Base-by-base conservation (phyloP, 2,329 filamentous ascomycete genomes). In the Conoideocrella luteorostrata region DNA sequence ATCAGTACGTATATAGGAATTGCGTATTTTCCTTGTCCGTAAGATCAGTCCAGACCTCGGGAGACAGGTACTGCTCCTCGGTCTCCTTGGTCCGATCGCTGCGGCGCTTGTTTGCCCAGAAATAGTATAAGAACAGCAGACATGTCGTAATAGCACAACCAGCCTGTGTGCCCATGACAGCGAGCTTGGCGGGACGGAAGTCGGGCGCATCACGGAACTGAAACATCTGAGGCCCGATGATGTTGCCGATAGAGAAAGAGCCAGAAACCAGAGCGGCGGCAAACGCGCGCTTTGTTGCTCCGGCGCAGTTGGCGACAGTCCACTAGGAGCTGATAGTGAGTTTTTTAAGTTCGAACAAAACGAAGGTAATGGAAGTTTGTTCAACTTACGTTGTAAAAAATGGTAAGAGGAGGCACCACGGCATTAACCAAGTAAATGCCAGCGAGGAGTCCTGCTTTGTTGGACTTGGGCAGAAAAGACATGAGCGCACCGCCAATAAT, bases 161-260 rank as follows among this genome's bases (percentile, higher is more conserved):
- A 10, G 65, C 65, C 47, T 73, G 69, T 4, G 72, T 77, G 10
- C 64, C 71, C 57, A 80, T 67, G 44, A 79, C 71, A 13, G 73
- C 69, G 18, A 78, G 67, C 53, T 78, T 76, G 13, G 74, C 76
- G 1, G 72, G 74, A 10, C 68, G 65, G 50, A 72, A 78, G 3
- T 71, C 61, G 1, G 75, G 76, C 0, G 68, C 71, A 47, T 79
- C 73, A 30, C 62, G 62, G 3, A 63, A 64, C 51, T 71, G 71
- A 61, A 79, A 78, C 3, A 73, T 77, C 54, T 77, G 71, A 1
- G 75, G 75, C 0, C 75, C 74, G 48, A 78, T 77, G 44, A 78
- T 73, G 55, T 76, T 79, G 13, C 72, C 74, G 4, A 75, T 56
- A 0, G 71, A 71, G 55, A 76, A 77, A n/a, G 68, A 67, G 21